These are phyloP conservation scores for Rhytidhysteron rufulum DNA, from an alignment of 2,329 filamentous ascomycete species.

Conservation along the genomic window DNA sequence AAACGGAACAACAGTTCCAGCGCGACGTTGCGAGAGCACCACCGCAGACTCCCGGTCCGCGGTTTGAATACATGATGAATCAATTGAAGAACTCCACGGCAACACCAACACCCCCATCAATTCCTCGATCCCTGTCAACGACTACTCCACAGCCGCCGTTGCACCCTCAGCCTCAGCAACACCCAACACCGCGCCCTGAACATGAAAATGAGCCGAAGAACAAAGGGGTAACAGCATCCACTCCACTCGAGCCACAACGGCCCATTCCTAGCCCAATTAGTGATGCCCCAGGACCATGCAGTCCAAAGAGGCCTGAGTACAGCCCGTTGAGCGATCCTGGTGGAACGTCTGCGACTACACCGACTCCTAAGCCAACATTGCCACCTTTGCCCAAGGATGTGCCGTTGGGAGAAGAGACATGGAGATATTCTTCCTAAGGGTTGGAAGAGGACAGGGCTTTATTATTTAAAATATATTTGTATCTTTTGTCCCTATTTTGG, in stretches of 20 bases:
- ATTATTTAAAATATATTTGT: too few relatives aligned
- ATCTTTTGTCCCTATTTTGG: too few relatives aligned
- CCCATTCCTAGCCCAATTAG: constrained; percentile 26
- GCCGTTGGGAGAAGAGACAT: constrained; percentile 26
- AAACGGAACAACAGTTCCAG: constrained; percentile 43
- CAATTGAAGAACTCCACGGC: constrained; percentile 17
- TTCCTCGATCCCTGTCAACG: not conserved
- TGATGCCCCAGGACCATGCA: constrained; percentile 12
- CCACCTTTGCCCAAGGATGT: constrained; percentile 10
- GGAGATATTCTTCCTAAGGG: constrained; percentile 25
- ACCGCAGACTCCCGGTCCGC: constrained; percentile 18
- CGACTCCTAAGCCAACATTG: constrained; percentile 5
- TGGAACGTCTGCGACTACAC: constrained; percentile 16
- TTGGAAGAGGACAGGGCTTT: too few relatives aligned
- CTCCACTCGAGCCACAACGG: constrained; percentile 20
- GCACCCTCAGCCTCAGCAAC: not conserved
- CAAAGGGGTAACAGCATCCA: constrained; percentile 10
- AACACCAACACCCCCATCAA: constrained; percentile 4
- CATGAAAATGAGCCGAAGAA: constrained; percentile 11
- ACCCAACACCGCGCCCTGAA: constrained; percentile 5
- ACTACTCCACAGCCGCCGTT: not conserved
- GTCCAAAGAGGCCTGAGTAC: constrained; percentile 16
- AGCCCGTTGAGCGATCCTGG: constrained; percentile 25
- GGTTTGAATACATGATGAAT: constrained; percentile 33
- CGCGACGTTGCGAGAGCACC: constrained; percentile 32